Evolutionary conservation across 306 rosid genomes (phyloP), one percentile per base, ranked within the genome.

Genomic region (Amphicarpaea edgeworthii): DNA sequence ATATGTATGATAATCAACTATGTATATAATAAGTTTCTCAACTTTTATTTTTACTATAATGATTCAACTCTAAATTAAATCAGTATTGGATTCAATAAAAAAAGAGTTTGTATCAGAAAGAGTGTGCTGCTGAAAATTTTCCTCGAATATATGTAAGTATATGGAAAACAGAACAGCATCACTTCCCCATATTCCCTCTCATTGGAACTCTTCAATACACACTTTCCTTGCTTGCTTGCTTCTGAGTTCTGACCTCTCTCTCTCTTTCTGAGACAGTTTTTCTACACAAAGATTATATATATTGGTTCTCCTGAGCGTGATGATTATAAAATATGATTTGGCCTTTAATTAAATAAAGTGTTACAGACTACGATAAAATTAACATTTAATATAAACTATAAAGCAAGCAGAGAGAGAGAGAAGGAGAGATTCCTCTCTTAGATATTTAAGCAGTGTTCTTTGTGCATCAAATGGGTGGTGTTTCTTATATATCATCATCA

Each of bases 171-270:
- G 28, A 67, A 83, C 43, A 66, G 86, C 53, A 83, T 80, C 90
- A 86, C 9, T 70, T 87, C 81, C 91, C 90, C 76, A 86, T 85
- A 77, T 86, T 86, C 86, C 84, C 85, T 89, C 72, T 76, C 86
- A 86, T 89, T 66, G 91, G 89, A 68, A 91, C 90, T 86, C 88
- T 78, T 86, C 74, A 87, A 77, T n/a, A n/a, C 83, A 67, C 24
- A 64, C 86, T 15, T 6, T 72, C 51, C 47, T 55, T 17, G 24
- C 63, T 60, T 47, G 54, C 54, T 49, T n/a, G n/a, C n/a, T n/a
- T n/a, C n/a, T n/a, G n/a, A n/a, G n/a, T n/a, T 49, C 40, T 34
- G 40, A n/a, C 1, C 55, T 3, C 0, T 26, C 16, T 19, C 61
- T 54, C 49, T n/a, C 61, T 47, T 45, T 23, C 65, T 20, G 16